Evolutionary conservation across 106 monocot genomes (phyloP), one percentile per base, ranked within the genome.

Genomic region (Triglochin maritima): DNA sequence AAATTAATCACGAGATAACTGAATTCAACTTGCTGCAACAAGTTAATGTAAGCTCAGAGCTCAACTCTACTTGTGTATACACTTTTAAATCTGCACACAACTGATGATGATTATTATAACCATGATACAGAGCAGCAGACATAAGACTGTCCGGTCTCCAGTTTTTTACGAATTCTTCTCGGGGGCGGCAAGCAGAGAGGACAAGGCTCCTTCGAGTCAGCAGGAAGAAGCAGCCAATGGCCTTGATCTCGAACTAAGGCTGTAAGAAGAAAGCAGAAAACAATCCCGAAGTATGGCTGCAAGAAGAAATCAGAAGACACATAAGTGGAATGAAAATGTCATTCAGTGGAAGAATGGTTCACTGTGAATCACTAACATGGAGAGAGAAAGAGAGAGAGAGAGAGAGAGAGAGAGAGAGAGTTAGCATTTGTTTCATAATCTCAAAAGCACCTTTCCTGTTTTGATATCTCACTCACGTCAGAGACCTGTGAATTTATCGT

Each of bases 201-300:
- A 11, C 8, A 17, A 48, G 17, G 10, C 42, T 16, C 5, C 54
- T 56, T 57, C 62, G 47, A 3, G 9, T 4, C 4, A 47, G 41
- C 65, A 74, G 66, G 67, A 15, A 67, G 47, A 47, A 11, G 47
- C 12, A 44, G 66, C 59, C 4, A 50, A 74, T 13, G 7, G 13
- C 11, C 15, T 74, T 17, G 75, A 75, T 67, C 59, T 75, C 12
- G 17, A 46, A 43, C 62, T 75, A 68, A 75, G 61, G 51, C 57
- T 75, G 15, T 64, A 63, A 45, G 47, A 44, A 59, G n/a, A 7
- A 59, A 29, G 29, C 29, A 29, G 29, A 29, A 29, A 29, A 29
- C 29, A 29, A 29, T 29, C 29, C 29, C 29, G 29, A 29, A 29
- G 1, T 29, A 29, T 0, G 1, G 29, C 29, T 29, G 29, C 1